Conservation (phyloP, 805 yeast species). For the Candida suzukii region DNA sequence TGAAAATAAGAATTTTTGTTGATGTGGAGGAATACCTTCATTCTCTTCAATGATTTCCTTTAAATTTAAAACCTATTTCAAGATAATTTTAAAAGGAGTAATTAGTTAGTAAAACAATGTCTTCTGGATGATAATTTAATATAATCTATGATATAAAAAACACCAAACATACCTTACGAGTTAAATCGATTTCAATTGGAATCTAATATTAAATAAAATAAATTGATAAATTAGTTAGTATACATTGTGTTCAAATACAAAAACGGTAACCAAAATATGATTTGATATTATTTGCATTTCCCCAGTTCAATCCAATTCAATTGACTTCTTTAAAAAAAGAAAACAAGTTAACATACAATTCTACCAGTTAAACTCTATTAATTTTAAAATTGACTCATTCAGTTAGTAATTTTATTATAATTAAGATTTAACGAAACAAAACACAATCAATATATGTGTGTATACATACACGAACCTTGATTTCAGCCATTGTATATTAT, state of each 20-base stretch:
- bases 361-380: conserved; percentile 67
- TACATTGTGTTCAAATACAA: too few relatives aligned
- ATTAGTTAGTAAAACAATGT: neutral
- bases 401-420: neutral
- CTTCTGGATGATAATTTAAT: too few relatives aligned
- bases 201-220: conserved; percentile 31
- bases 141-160: too few relatives aligned
- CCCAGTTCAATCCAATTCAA: too few relatives aligned
- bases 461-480: conserved; percentile 26
- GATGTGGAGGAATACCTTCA: conserved; percentile 96
- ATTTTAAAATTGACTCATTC: neutral
- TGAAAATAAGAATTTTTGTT: conserved; percentile 82
- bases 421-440: too few relatives aligned
- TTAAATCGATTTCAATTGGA: conserved; percentile 65
- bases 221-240: conserved; percentile 1
- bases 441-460: too few relatives aligned
- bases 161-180: conserved; percentile 45
- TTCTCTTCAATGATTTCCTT: conserved; percentile 92
- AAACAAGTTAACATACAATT: conserved; percentile 36
- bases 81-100: neutral
- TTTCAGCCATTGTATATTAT: conserved; percentile 14
- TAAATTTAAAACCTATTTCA: conserved; percentile 38
- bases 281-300: too few relatives aligned
- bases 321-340: too few relatives aligned
- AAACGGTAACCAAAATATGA: too few relatives aligned